Conservation (phyloP, 1,284 basidiomycete genomes). For the Anthracocystis panici-leucophaei region DNA sequence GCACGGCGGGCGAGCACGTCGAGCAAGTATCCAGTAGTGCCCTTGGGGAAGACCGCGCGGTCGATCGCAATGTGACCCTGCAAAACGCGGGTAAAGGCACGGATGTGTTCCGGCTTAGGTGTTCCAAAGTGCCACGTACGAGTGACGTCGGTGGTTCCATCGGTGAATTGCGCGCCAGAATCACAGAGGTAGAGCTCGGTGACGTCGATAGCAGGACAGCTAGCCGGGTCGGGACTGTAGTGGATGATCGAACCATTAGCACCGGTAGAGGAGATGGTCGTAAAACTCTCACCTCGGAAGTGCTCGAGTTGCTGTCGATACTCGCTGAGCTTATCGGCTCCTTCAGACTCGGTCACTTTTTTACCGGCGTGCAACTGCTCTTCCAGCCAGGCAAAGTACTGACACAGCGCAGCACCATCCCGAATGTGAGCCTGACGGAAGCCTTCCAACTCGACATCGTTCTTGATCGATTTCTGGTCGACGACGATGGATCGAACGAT, state of each 20-base stretch:
- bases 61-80: slow-evolving; percentile 96
- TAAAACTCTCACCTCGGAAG: slow-evolving; percentile 90
- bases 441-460: slow-evolving; percentile 84
- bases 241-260: slow-evolving; percentile 95
- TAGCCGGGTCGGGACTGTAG: slow-evolving; percentile 82
- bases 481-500: slow-evolving; percentile 75
- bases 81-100: slow-evolving; percentile 90
- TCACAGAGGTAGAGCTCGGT: slow-evolving; percentile 86
- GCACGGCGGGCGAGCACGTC: slow-evolving; percentile 86
- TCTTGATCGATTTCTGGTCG: slow-evolving; percentile 90
- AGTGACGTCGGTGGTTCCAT: slow-evolving; percentile 95
- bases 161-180: slow-evolving; percentile 87
- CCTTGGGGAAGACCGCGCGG: slow-evolving; percentile 83
- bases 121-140: slow-evolving; percentile 87
- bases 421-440: slow-evolving; percentile 90
- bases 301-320: slow-evolving; percentile 82
- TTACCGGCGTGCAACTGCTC: slow-evolving; percentile 78
- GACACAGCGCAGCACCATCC: slow-evolving; percentile 88
- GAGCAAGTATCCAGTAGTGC: slow-evolving; percentile 82
- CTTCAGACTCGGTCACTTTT: slow-evolving; percentile 84
- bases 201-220: slow-evolving; percentile 77
- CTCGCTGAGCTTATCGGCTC: slow-evolving; percentile 81
- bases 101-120: slow-evolving; percentile 83
- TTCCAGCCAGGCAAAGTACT: slow-evolving; percentile 89
- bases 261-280: slow-evolving; percentile 88